Base-by-base conservation (phyloP, 1,139 yeast genomes). In the Spathaspora sp. region DNA sequence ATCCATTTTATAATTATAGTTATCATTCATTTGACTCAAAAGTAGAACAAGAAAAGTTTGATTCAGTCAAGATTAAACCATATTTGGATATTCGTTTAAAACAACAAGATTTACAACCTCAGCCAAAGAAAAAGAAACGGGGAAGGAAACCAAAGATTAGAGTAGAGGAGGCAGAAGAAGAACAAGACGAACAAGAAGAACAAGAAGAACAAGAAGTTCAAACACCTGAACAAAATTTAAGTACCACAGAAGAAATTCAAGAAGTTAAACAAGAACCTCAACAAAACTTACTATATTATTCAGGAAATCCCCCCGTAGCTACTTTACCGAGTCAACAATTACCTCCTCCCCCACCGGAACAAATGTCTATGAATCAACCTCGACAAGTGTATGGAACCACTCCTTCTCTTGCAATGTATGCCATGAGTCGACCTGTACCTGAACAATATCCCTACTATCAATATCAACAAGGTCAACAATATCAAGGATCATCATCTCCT, bases 1-100 rank as follows among this genome's bases (percentile, higher is more conserved):
- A 70, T 47, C 78, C 80, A 33, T 74, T 74, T 49, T 74, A 74
- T 55, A 74, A 74, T 46, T 74, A 65, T 52, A 72, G 78, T 2
- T 74, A 70, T 54, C 80, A 74, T 52, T 61, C 73, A 7, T 62
- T 70, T 42, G 64, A 69, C 42, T 62, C 68, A 4, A 57, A 60
- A 15, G 55, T 63, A 3, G 61, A 61, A 10, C 56, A 58, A 10
- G 59, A 56, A 20, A 74, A 73, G 48, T 60, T 64, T 41, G 48
- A 56, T 2, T 56, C 53, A 16, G 55, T 74, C 2, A 48, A 58
- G 4, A 66, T 74, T 38, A 57, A 54, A 4, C 73, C 78, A 1
- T 74, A 74, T 52, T 56, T 65, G 20, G 77, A 72, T 46, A 68
- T 74, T 5, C 60, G 69, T 10, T 57, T 74, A 44, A 63, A 61